phyloP scores from a whole-genome alignment of 1,284 basidiomycete species.

The Ganoderma lucidum region DNA sequence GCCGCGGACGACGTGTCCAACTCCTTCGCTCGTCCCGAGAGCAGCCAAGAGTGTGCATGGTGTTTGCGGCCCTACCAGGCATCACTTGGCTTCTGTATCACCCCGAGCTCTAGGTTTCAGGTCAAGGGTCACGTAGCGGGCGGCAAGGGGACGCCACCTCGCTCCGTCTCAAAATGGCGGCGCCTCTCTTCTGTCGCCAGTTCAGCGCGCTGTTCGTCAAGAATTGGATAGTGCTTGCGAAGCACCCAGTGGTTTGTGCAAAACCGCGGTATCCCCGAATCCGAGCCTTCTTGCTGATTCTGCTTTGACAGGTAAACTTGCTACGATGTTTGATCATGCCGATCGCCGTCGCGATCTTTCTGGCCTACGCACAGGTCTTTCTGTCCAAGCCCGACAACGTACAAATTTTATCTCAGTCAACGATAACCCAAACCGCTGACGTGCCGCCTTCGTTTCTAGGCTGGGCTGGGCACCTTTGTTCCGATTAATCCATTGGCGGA shows the following conservation, averaged over 20 bases:
- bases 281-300: neutral
- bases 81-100: neutral
- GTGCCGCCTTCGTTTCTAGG: conserved; percentile 47
- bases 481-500: conserved; percentile 58
- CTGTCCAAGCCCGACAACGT: conserved; percentile 64
- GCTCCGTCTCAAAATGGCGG: conserved; percentile 23
- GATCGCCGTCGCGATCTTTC: conserved; percentile 74
- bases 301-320: conserved; percentile 60
- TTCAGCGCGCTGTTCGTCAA: conserved; percentile 72
- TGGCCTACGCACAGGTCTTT: conserved; percentile 69
- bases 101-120: neutral
- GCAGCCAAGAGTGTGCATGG: neutral
- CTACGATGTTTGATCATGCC: conserved; percentile 76
- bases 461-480: conserved; percentile 65
- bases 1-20: neutral
- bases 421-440: neutral
- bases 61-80: neutral
- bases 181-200: conserved; percentile 64
- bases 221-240: conserved; percentile 76
- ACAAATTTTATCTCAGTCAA: conserved; percentile 35
- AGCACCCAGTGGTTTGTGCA: conserved; percentile 61
- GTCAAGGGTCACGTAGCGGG: neutral
- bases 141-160: neutral
- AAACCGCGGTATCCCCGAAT: neutral
- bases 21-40: neutral